Percentiles rank a stretch among this genome's conserved stretches.
phyloP scores from a whole-genome alignment of 176 grass and related monocot species.

The Phyllostachys edulis region DNA sequence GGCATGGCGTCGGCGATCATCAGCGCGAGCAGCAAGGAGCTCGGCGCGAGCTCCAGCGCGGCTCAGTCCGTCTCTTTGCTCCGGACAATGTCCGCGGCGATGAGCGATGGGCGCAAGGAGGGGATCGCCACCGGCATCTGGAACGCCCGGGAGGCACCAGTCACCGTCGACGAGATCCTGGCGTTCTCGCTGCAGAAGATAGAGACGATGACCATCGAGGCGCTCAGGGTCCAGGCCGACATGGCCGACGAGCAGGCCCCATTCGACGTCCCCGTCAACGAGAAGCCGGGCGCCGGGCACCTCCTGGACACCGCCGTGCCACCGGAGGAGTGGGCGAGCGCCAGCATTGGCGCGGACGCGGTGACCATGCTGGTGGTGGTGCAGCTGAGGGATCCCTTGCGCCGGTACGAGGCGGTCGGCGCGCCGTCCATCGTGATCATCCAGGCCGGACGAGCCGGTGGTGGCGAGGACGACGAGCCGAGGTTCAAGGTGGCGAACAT shows the following conservation, averaged over 20 bases:
- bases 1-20: slow-evolving; percentile 90
- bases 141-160: slow-evolving; percentile 50
- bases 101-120: slow-evolving; percentile 53
- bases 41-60: slow-evolving; percentile 61
- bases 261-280: slow-evolving; percentile 47
- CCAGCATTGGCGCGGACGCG: slow-evolving; percentile 11
- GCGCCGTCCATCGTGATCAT: slow-evolving; percentile 66
- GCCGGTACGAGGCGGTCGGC: slow-evolving; percentile 80
- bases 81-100: slow-evolving; percentile 59
- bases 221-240: slow-evolving; percentile 74
- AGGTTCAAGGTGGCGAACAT: slow-evolving; percentile 73
- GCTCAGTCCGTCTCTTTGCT: slow-evolving; percentile 51
- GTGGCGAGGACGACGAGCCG: slow-evolving; percentile 41
- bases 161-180: slow-evolving; percentile 65
- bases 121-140: slow-evolving; percentile 79
- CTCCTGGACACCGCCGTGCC: slow-evolving; percentile 59
- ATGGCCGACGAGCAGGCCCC: slow-evolving; percentile 64
- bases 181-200: slow-evolving; percentile 77
- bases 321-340: slow-evolving; percentile 55
- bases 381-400: slow-evolving; percentile 81
- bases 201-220: slow-evolving; percentile 72
- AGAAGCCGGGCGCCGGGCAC: slow-evolving; percentile 10
- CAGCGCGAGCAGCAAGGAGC: slow-evolving; percentile 58
- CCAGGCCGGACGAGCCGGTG: slow-evolving; percentile 42
- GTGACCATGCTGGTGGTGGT: slow-evolving; percentile 56